These are phyloP conservation scores for Entonaema liquescens DNA, from an alignment of 495 filamentous ascomycete genomes.

Conservation along the genomic window DNA sequence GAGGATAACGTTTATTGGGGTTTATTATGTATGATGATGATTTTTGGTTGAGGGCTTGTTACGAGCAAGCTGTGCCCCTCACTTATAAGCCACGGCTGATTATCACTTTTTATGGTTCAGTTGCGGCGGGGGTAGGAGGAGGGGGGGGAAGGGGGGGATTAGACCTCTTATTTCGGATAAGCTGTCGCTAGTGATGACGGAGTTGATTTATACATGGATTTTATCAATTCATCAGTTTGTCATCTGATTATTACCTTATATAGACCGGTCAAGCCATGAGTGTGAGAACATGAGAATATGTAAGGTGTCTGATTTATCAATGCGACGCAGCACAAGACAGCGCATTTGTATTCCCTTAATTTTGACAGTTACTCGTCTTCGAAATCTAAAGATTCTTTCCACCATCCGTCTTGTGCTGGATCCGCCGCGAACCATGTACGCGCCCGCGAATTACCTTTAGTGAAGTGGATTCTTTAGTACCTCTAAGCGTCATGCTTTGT, in stretches of 20 bases:
- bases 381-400: background rate
- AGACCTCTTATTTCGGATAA: background rate
- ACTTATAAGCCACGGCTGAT: constrained; percentile 4
- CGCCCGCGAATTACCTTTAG: background rate
- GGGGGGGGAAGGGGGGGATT: too few species aligned
- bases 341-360: constrained; percentile 31
- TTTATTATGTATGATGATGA: background rate
- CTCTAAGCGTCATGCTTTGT: background rate
- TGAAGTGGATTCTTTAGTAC: background rate
- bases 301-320: constrained; percentile 8
- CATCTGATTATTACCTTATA: background rate
- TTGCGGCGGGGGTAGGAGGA: background rate
- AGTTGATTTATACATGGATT: background rate
- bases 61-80: background rate
- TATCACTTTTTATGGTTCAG: background rate
- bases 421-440: background rate
- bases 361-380: background rate
- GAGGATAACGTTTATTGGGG: too few species aligned
- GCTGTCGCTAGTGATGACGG: background rate
- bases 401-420: background rate
- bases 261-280: background rate
- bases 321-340: constrained; percentile 32
- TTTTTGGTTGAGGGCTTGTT: background rate
- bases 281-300: background rate
- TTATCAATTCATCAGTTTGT: background rate